A percentile compares a stretch with the other conserved stretches of the same genome.
phyloP scores from a whole-genome alignment of 768 basidiomycete species.

The Russula sp. region DNA sequence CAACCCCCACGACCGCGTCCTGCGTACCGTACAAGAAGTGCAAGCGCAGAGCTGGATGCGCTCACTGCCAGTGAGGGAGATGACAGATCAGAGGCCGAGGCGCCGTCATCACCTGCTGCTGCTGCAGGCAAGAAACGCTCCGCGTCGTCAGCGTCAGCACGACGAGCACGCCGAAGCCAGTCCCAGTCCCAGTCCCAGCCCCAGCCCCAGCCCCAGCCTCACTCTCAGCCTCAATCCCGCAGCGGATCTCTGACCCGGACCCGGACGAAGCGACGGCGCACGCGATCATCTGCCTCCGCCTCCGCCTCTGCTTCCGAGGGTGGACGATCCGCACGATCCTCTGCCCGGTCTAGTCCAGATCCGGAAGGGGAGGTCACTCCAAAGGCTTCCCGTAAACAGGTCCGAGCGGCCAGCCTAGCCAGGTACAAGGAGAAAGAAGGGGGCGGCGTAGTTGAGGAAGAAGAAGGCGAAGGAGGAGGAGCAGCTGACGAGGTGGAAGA shows the following conservation, averaged over 20 bases:
- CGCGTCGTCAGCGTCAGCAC: not conserved
- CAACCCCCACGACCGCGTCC: slow-evolving; percentile 22
- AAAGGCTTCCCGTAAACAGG: slow-evolving; percentile 27
- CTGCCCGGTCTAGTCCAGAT: slow-evolving; percentile 3
- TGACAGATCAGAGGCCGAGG: slow-evolving; percentile 7
- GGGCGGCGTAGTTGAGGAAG: slow-evolving; percentile 28
- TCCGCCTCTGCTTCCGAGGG: not conserved
- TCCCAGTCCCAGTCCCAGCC: not conserved
- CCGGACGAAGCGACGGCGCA: slow-evolving; percentile 7
- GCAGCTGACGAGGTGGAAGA: not conserved
- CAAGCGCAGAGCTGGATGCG: slow-evolving; percentile 11
- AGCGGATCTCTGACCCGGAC: slow-evolving; percentile 16
- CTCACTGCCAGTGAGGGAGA: slow-evolving; percentile 20
- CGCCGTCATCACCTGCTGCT: not conserved
- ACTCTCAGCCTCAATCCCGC: slow-evolving; percentile 6
- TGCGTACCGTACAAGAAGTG: slow-evolving; percentile 21
- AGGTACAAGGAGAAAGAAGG: slow-evolving; percentile 45
- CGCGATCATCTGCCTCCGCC: slow-evolving; percentile 3
- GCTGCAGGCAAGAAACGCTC: not conserved
- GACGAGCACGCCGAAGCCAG: not conserved
- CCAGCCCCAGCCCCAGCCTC: no score
- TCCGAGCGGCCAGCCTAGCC: slow-evolving; percentile 38
- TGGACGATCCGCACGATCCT: slow-evolving; percentile 10
- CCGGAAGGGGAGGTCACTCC: slow-evolving; percentile 22
- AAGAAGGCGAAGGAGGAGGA: not conserved